These are phyloP conservation scores for Biancaea sappan DNA, from an alignment of 306 rosid species.

Conservation along the genomic window DNA sequence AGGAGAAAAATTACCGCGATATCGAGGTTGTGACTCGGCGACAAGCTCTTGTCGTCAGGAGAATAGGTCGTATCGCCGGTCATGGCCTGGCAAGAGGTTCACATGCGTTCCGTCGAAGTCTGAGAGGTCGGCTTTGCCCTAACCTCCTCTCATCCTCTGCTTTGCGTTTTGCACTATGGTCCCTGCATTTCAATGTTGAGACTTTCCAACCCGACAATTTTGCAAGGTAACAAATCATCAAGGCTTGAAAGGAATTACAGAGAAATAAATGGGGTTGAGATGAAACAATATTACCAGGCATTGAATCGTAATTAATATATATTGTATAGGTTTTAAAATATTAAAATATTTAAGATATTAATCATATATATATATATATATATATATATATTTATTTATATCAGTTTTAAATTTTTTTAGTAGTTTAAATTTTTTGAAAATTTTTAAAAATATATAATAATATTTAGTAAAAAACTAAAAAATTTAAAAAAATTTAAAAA, in stretches of 20 bases:
- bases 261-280: background rate
- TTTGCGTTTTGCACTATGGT: background rate
- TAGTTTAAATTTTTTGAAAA: too few relatives aligned
- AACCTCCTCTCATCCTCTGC: background rate
- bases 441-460: too few relatives aligned
- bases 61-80: conserved; percentile 32
- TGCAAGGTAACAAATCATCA: background rate
- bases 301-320: too few relatives aligned
- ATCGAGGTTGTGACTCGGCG: conserved; percentile 36
- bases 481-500: too few relatives aligned
- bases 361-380: too few relatives aligned
- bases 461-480: too few relatives aligned
- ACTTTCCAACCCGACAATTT: background rate
- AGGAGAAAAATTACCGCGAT: conserved; percentile 38
- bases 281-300: too few relatives aligned
- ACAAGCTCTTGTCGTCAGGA: conserved; percentile 32
- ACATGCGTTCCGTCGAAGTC: conserved; percentile 33
- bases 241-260: background rate
- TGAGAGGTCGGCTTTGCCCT: conserved; percentile 10
- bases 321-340: too few relatives aligned
- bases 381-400: too few relatives aligned
- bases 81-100: conserved; percentile 36
- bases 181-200: conserved; percentile 5
- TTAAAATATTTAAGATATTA: too few relatives aligned
- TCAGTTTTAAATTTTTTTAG: too few relatives aligned